These are phyloP conservation scores for Trichoderma cornu-damae DNA, from an alignment of 2,329 filamentous ascomycete genomes.

Conservation along the genomic window DNA sequence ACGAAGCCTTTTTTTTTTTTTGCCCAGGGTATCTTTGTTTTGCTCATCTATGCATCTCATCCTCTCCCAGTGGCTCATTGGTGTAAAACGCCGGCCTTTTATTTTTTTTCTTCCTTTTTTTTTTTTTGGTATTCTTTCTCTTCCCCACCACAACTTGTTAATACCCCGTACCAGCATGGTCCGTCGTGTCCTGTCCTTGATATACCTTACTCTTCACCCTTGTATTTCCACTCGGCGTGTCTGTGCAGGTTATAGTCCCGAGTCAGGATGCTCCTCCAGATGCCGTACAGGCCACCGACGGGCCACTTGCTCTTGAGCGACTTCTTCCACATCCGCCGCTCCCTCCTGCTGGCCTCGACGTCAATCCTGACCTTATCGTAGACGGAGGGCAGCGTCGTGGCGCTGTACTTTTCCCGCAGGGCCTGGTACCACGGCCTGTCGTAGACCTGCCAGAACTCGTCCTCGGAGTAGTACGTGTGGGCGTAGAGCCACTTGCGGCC, in stretches of 20 bases:
- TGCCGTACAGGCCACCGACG: conserved; percentile 54
- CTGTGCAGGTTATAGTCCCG: conserved; percentile 52
- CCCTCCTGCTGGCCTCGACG: conserved; percentile 40
- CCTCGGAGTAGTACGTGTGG: conserved; percentile 73
- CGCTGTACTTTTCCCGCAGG: conserved; percentile 58
- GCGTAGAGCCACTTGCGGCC: conserved; percentile 87
- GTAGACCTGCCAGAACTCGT: conserved; percentile 65
- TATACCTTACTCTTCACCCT: conserved; percentile 22
- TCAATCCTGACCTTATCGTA: conserved; percentile 65
- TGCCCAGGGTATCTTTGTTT: neutral
- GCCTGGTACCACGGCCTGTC: conserved; percentile 55
- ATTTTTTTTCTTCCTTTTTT: neutral
- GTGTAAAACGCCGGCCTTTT: neutral
- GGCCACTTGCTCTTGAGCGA: conserved; percentile 48
- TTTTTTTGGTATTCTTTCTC: neutral
- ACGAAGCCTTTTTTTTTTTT: neutral
- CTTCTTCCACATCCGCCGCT: conserved; percentile 36
- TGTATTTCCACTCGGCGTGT: conserved; percentile 50
- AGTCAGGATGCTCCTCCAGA: conserved; percentile 55
- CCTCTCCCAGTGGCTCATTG: neutral
- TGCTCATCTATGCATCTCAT: neutral
- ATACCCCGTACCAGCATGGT: no score
- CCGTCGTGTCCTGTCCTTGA: no score
- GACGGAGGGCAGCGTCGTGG: conserved; percentile 57
- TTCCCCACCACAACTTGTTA: no score